A percentile compares a stretch with the other conserved stretches of the same genome.
Conservation (phyloP, 2,329 filamentous ascomycete species). For the Xylariaceae sp. region DNA sequence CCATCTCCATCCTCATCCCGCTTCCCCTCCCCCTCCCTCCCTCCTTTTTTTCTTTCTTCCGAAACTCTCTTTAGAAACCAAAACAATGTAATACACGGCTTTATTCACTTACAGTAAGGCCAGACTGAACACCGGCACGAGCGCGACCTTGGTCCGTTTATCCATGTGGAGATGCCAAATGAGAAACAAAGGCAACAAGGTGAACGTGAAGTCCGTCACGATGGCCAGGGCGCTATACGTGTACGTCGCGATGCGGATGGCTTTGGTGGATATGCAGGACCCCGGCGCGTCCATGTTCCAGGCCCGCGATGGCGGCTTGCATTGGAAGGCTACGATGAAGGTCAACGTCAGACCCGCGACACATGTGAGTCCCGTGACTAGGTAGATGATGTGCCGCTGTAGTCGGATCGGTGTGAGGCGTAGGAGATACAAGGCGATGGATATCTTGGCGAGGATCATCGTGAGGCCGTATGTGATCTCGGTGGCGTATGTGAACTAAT, state of each 20-base stretch:
- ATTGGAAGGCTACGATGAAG: background rate
- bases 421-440: background rate
- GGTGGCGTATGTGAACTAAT: background rate
- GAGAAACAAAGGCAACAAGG: background rate
- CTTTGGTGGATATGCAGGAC: background rate
- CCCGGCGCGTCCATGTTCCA: background rate
- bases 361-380: background rate
- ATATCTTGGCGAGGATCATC: background rate
- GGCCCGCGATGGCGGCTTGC: background rate
- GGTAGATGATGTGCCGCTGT: background rate
- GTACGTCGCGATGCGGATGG: background rate
- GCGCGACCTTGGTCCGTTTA: background rate
- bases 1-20: too few relatives aligned
- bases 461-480: background rate
- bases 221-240: background rate
- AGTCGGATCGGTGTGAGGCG: background rate
- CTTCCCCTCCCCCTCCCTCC: too few relatives aligned
- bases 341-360: background rate
- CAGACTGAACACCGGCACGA: background rate
- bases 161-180: background rate
- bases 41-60: too few relatives aligned
- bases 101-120: background rate
- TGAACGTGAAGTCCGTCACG: background rate
- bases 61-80: too few relatives aligned
- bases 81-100: background rate